Percentiles rank a stretch among this genome's conserved stretches.
phyloP scores from a whole-genome alignment of 1,284 basidiomycete species.

The Cerrena zonata region DNA sequence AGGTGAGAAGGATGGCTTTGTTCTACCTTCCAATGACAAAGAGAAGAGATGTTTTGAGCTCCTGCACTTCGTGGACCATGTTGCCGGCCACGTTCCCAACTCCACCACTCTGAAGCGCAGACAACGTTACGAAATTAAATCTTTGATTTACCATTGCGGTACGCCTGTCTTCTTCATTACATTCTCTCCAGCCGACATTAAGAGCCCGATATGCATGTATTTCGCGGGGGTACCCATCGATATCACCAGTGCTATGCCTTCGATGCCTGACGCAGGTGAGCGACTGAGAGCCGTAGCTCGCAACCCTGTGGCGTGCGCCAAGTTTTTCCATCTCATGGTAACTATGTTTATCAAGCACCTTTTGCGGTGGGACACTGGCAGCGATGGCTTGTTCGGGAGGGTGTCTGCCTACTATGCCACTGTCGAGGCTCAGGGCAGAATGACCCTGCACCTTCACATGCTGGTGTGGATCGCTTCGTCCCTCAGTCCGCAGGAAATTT shows the following conservation, averaged over 20 bases:
- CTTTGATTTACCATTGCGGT: slow-evolving; percentile 27
- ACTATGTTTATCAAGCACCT: slow-evolving; percentile 27
- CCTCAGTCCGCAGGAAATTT: slow-evolving; percentile 26
- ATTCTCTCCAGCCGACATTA: neutral
- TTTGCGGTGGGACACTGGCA: slow-evolving; percentile 18
- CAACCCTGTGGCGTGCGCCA: slow-evolving; percentile 27
- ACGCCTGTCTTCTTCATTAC: slow-evolving; percentile 32
- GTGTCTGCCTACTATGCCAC: slow-evolving; percentile 29
- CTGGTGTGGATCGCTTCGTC: slow-evolving; percentile 26
- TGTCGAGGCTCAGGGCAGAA: slow-evolving; percentile 30
- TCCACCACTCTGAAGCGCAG: slow-evolving; percentile 28
- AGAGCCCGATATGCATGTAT: neutral
- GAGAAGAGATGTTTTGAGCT: slow-evolving; percentile 32
- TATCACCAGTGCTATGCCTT: slow-evolving; percentile 4
- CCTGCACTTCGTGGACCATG: slow-evolving; percentile 29
- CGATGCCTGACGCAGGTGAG: slow-evolving; percentile 11
- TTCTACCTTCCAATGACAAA: slow-evolving; percentile 24
- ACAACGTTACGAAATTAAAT: slow-evolving; percentile 32
- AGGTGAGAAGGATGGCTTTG: slow-evolving; percentile 16
- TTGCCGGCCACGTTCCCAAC: slow-evolving; percentile 27
- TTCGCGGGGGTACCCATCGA: neutral
- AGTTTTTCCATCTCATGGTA: slow-evolving; percentile 12
- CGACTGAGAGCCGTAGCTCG: slow-evolving; percentile 3
- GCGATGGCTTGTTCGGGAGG: slow-evolving; percentile 26
- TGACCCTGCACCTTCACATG: slow-evolving; percentile 30